Conservation (phyloP, 2,329 filamentous ascomycete genomes). For the Aspergillus sp. region DNA sequence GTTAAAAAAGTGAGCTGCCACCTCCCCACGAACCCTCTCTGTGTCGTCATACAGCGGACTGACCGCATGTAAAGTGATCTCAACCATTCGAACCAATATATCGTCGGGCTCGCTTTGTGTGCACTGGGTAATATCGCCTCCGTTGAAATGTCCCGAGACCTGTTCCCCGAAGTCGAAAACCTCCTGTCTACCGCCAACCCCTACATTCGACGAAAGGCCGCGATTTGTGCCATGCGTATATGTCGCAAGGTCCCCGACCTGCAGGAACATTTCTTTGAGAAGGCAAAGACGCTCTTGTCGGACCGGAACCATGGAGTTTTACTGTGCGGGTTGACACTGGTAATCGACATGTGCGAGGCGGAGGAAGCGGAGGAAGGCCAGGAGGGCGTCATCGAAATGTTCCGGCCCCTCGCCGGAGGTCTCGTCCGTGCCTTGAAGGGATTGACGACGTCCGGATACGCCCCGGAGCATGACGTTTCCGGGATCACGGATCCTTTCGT, state of each 20-base stretch:
- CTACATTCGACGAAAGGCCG: conserved; percentile 96
- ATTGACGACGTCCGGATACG: conserved; percentile 91
- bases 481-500: conserved; percentile 97
- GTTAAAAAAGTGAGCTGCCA: conserved; percentile 77
- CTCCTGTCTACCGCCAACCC: conserved; percentile 91
- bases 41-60: conserved; percentile 24
- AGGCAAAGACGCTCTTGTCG: conserved; percentile 80
- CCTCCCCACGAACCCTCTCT: not conserved
- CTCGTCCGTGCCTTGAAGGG: conserved; percentile 90
- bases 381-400: conserved; percentile 85
- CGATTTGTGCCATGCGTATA: conserved; percentile 98
- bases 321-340: conserved; percentile 85
- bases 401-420: conserved; percentile 78
- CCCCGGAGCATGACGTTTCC: conserved; percentile 96
- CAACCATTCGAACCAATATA: conserved; percentile 96
- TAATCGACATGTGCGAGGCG: conserved; percentile 88
- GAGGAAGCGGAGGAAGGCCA: conserved; percentile 92
- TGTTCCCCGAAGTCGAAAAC: conserved; percentile 93
- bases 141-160: conserved; percentile 94
- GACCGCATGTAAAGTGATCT: conserved; percentile 67
- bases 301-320: conserved; percentile 96
- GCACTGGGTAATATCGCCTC: conserved; percentile 97
- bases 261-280: conserved; percentile 95
- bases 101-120: conserved; percentile 92
- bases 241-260: conserved; percentile 96